Conservation (phyloP, 148 eudicot genomes). For the Chenopodium formosanum region DNA sequence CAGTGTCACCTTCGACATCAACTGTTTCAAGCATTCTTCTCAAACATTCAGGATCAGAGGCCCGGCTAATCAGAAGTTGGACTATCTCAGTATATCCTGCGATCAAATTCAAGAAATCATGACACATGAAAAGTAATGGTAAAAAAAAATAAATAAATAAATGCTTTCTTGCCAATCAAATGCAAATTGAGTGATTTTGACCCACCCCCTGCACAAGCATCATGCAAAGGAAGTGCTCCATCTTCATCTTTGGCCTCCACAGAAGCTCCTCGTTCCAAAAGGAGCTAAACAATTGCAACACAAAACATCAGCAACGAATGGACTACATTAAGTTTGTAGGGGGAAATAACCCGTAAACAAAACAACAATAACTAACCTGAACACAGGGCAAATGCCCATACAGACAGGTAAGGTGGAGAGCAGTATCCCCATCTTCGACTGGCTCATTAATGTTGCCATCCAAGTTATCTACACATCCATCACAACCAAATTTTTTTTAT, state of each 20-base stretch:
- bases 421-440: slow-evolving; percentile 89
- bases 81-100: slow-evolving; percentile 77
- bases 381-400: slow-evolving; percentile 82
- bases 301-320: not conserved
- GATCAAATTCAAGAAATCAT: not conserved
- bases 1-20: slow-evolving; percentile 95
- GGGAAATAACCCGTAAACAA: not conserved
- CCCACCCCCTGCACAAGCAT: slow-evolving; percentile 96
- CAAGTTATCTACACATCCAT: slow-evolving; percentile 55
- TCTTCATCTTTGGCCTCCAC: slow-evolving; percentile 88
- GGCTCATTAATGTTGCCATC: slow-evolving; percentile 71
- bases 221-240: slow-evolving; percentile 90
- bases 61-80: slow-evolving; percentile 50
- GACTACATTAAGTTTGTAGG: not conserved
- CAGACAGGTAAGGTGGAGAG: slow-evolving; percentile 84
- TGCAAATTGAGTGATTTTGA: slow-evolving; percentile 11
- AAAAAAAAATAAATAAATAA: not conserved
- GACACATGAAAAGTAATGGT: not conserved
- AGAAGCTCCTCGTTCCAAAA: slow-evolving; percentile 84
- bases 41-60: slow-evolving; percentile 43
- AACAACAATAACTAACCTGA: slow-evolving; percentile 50
- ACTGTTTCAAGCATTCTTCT: slow-evolving; percentile 79
- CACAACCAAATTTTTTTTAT: not conserved
- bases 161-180: not conserved
- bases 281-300: slow-evolving; percentile 42